A percentile compares a stretch with the other conserved stretches of the same genome.
Conservation (phyloP, 2,329 filamentous ascomycete species). For the Cercospora berteroae region DNA sequence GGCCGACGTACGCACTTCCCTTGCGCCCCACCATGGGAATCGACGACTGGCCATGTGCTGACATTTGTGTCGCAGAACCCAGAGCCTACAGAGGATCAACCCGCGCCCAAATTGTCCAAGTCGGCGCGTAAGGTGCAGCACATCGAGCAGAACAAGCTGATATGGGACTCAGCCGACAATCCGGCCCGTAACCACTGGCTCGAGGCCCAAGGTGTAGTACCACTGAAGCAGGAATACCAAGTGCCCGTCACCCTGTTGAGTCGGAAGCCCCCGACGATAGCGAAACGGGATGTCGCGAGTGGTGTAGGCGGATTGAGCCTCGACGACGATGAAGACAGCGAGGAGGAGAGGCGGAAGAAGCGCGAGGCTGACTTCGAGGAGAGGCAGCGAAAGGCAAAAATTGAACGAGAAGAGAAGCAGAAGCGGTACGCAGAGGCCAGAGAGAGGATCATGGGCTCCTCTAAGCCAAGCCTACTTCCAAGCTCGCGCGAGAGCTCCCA, state of each 20-base stretch:
- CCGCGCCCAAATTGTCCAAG: slow-evolving; percentile 59
- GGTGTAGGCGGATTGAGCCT: slow-evolving; percentile 48
- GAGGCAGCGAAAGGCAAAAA: slow-evolving; percentile 71
- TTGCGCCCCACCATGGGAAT: neutral
- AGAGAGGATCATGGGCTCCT: slow-evolving; percentile 78
- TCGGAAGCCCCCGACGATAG: slow-evolving; percentile 68
- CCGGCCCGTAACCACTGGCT: slow-evolving; percentile 74
- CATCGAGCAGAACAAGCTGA: slow-evolving; percentile 74
- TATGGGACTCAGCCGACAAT: slow-evolving; percentile 89
- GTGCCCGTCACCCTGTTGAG: slow-evolving; percentile 80
- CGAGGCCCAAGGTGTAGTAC: slow-evolving; percentile 60
- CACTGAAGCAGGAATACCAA: slow-evolving; percentile 70
- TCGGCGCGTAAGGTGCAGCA: slow-evolving; percentile 78
- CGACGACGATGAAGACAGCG: slow-evolving; percentile 61
- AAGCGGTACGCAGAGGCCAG: slow-evolving; percentile 84
- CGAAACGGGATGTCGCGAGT: slow-evolving; percentile 55
- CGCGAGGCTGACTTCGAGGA: slow-evolving; percentile 70
- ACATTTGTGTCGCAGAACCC: slow-evolving; percentile 38
- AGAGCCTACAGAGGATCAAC: slow-evolving; percentile 28
- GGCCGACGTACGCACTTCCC: slow-evolving; percentile 60
- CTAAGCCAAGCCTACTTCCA: slow-evolving; percentile 32
- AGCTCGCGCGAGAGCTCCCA: slow-evolving; percentile 36
- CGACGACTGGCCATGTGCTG: slow-evolving; percentile 24
- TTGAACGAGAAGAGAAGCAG: slow-evolving; percentile 84
- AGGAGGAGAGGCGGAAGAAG: slow-evolving; percentile 60